These are phyloP conservation scores for Darksidea phi DNA, from an alignment of 495 filamentous ascomycete species.

Conservation along the genomic window DNA sequence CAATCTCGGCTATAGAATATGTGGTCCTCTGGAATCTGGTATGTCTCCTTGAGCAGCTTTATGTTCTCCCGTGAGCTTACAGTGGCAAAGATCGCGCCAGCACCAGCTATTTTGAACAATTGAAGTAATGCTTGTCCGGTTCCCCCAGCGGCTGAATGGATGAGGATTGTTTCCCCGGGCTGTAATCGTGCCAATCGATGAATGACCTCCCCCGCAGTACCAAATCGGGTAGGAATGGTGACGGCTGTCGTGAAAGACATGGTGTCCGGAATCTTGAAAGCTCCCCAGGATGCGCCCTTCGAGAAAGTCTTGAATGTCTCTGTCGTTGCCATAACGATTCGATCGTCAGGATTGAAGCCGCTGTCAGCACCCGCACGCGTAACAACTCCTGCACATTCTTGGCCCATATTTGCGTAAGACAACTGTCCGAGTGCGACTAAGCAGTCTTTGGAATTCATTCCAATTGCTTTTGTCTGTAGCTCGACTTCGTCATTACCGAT, in stretches of 20 bases:
- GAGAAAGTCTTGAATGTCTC: slow-evolving; percentile 3
- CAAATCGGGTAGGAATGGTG: slow-evolving; percentile 37
- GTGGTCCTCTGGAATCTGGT: slow-evolving; percentile 22
- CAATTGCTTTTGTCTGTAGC: slow-evolving; percentile 10
- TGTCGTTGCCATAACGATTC: slow-evolving; percentile 21
- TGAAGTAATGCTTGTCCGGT: slow-evolving; percentile 48
- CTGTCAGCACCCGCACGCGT: slow-evolving; percentile 22
- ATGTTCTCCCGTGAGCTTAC: slow-evolving; percentile 27
- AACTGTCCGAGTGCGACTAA: slow-evolving; percentile 15
- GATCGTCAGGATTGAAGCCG: slow-evolving; percentile 40
- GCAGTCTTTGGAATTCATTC: slow-evolving; percentile 14
- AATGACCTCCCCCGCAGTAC: slow-evolving; percentile 38
- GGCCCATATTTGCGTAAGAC: background rate
- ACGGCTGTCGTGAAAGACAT: slow-evolving; percentile 39
- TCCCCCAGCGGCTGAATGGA: slow-evolving; percentile 49
- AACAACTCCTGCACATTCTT: slow-evolving; percentile 11
- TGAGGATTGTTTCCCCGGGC: slow-evolving; percentile 45
- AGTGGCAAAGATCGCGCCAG: slow-evolving; percentile 40
- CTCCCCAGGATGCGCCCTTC: background rate
- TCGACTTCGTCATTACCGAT: slow-evolving; percentile 8
- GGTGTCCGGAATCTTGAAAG: slow-evolving; percentile 35
- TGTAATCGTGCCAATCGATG: slow-evolving; percentile 36
- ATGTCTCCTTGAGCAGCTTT: slow-evolving; percentile 13
- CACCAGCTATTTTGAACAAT: slow-evolving; percentile 41
- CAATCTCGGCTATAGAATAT: slow-evolving; percentile 27